These are phyloP conservation scores for Schoenoplectus tabernaemontani DNA, from an alignment of 202 grass and related monocot genomes.

Conservation along the genomic window DNA sequence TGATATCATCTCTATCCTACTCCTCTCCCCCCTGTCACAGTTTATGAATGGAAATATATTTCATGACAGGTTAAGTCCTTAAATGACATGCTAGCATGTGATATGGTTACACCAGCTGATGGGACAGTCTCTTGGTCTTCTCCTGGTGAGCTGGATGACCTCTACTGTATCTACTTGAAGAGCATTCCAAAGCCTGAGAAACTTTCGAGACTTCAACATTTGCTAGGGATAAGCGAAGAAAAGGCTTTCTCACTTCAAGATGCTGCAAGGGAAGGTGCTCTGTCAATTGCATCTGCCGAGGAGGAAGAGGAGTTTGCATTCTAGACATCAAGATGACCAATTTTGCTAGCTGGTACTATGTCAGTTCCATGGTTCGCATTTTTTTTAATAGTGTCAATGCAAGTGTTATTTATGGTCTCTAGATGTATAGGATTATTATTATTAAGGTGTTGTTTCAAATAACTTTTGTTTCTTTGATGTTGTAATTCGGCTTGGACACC, in stretches of 20 bases:
- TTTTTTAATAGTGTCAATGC: neutral
- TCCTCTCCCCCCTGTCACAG: no score
- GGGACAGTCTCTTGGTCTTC: slow-evolving; percentile 62
- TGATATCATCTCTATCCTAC: no score
- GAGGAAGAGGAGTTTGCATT: slow-evolving; percentile 74
- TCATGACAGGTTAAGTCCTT: slow-evolving; percentile 57
- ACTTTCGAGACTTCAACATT: slow-evolving; percentile 59
- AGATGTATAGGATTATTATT: slow-evolving; percentile 11
- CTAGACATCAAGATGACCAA: slow-evolving; percentile 37
- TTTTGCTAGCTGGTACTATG: slow-evolving; percentile 50
- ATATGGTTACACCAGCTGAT: slow-evolving; percentile 50
- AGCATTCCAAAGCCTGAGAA: slow-evolving; percentile 80
- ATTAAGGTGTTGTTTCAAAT: neutral
- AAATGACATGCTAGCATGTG: slow-evolving; percentile 87
- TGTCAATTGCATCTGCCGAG: slow-evolving; percentile 33
- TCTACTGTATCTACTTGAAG: slow-evolving; percentile 74
- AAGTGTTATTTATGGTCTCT: slow-evolving; percentile 1
- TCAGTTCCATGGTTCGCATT: neutral
- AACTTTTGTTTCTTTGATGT: neutral
- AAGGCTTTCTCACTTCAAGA: slow-evolving; percentile 51
- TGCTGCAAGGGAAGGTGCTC: slow-evolving; percentile 45
- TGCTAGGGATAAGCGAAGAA: slow-evolving; percentile 57
- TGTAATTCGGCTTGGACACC: neutral
- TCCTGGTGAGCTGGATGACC: slow-evolving; percentile 58
- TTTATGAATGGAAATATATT: no score